Conservation (phyloP, 768 basidiomycete genomes). For the Cystofilobasidium capitatum region DNA sequence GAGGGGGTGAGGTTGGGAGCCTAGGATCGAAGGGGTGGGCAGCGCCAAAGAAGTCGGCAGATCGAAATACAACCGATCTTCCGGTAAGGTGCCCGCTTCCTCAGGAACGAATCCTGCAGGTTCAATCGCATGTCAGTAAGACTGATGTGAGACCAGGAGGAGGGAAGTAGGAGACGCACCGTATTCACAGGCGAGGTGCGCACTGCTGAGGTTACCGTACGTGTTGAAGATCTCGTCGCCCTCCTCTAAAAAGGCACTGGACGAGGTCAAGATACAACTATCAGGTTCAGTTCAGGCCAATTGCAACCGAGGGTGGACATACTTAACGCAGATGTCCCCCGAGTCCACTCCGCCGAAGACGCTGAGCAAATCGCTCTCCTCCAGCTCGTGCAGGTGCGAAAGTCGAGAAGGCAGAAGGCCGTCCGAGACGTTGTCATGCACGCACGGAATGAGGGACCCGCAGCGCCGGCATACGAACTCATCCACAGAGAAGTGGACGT, state of each 20-base stretch:
- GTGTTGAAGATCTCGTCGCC: constrained; percentile 63
- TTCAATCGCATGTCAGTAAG: background rate
- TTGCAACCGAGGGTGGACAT: background rate
- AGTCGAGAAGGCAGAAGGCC: background rate
- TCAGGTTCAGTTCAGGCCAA: background rate
- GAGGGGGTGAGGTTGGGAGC: background rate
- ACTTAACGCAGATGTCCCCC: constrained; percentile 58
- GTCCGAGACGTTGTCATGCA: constrained; percentile 47
- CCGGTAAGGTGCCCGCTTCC: constrained; percentile 19
- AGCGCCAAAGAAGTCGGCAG: background rate
- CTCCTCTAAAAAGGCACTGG: constrained; percentile 43
- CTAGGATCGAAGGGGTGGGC: background rate
- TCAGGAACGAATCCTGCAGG: constrained; percentile 14
- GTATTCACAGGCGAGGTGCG: constrained; percentile 20
- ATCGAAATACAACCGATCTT: constrained; percentile 13
- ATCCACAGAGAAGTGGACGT: constrained; percentile 62
- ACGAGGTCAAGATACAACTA: background rate
- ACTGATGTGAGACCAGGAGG: background rate
- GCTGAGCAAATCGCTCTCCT: constrained; percentile 12
- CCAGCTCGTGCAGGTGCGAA: background rate
- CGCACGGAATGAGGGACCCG: constrained; percentile 58
- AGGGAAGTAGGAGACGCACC: background rate
- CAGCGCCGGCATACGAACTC: constrained; percentile 63
- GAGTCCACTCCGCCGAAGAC: constrained; percentile 33
- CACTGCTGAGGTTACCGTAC: constrained; percentile 41